These are phyloP conservation scores for Elsinoe ampelina DNA, from an alignment of 2,329 filamentous ascomycete species.

Conservation along the genomic window DNA sequence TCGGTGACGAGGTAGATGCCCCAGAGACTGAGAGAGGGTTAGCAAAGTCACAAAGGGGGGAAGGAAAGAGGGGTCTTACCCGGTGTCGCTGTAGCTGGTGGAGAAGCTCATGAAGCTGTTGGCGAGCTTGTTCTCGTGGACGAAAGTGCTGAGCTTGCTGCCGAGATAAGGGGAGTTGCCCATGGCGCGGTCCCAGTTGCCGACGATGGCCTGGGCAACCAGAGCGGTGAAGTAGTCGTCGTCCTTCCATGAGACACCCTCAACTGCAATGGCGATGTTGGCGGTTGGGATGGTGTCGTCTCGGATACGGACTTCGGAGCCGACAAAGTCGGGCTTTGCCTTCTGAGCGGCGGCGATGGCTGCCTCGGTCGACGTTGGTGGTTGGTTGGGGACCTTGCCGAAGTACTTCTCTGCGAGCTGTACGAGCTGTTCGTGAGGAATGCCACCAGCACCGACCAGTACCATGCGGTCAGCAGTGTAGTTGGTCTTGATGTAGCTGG, in stretches of 20 bases:
- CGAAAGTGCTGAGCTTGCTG: slow-evolving; percentile 92
- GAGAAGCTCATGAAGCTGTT: slow-evolving; percentile 99
- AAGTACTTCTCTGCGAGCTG: slow-evolving; percentile 97
- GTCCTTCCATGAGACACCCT: slow-evolving; percentile 99
- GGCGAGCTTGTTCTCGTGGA: slow-evolving; percentile 89
- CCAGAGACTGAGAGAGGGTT: slow-evolving; percentile 64
- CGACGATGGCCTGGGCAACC: slow-evolving; percentile 95
- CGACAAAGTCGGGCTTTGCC: slow-evolving; percentile 87
- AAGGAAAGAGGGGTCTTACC: slow-evolving; percentile 49
- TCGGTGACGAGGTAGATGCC: slow-evolving; percentile 97
- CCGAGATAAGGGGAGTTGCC: slow-evolving; percentile 95
- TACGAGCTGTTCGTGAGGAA: slow-evolving; percentile 89
- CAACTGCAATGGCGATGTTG: slow-evolving; percentile 96
- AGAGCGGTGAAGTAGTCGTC: slow-evolving; percentile 98
- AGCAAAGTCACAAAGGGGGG: slow-evolving; percentile 19
- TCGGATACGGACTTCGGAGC: slow-evolving; percentile 88
- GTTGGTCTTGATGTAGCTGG: slow-evolving; percentile 98
- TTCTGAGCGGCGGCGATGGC: slow-evolving; percentile 64
- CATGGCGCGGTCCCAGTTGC: slow-evolving; percentile 99
- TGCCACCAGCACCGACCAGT: slow-evolving; percentile 85
- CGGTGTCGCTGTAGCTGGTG: slow-evolving; percentile 98
- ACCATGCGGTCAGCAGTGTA: slow-evolving; percentile 99
- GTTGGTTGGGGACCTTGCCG: slow-evolving; percentile 63
- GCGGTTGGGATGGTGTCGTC: slow-evolving; percentile 94
- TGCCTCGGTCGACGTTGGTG: slow-evolving; percentile 64